A percentile compares a stretch with the other conserved stretches of the same genome.
Evolutionary conservation across 2,329 filamentous ascomycete species (phyloP).

Genomic region (Paraphaeosphaeria minitans): DNA sequence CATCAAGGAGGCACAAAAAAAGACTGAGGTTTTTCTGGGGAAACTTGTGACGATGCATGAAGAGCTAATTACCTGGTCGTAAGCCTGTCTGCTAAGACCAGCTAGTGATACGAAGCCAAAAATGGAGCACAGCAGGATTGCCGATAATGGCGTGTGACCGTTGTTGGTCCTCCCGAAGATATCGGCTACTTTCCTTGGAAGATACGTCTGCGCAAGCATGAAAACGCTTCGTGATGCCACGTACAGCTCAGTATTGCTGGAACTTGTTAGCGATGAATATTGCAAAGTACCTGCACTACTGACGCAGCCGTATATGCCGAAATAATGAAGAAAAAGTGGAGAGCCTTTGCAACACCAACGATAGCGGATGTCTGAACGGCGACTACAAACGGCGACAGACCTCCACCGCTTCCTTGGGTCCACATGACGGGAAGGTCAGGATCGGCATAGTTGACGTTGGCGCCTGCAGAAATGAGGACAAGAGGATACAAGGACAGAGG

Average conservation of each 20-base stretch:
- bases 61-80: conserved; percentile 25
- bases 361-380: conserved; percentile 31
- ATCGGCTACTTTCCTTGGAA: conserved; percentile 21
- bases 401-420: conserved; percentile 13
- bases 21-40: not conserved
- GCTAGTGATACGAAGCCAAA: conserved; percentile 37
- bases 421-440: conserved; percentile 28
- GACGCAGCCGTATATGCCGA: conserved; percentile 41
- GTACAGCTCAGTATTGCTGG: conserved; percentile 39
- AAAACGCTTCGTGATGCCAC: conserved; percentile 37
- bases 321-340: conserved; percentile 38
- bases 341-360: conserved; percentile 23
- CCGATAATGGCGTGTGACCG: conserved; percentile 35
- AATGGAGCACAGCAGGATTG: conserved; percentile 35
- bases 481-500: conserved; percentile 35
- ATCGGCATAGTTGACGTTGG: conserved; percentile 40
- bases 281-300: conserved; percentile 2
- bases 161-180: conserved; percentile 37
- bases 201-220: conserved; percentile 32
- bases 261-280: not conserved
- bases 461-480: conserved; percentile 30
- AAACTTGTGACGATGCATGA: not conserved
- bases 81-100: conserved; percentile 24
- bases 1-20: not conserved
- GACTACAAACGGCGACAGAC: conserved; percentile 34